Base-by-base conservation (phyloP, 2,329 filamentous ascomycete genomes). In the Ascochyta rabiei region DNA sequence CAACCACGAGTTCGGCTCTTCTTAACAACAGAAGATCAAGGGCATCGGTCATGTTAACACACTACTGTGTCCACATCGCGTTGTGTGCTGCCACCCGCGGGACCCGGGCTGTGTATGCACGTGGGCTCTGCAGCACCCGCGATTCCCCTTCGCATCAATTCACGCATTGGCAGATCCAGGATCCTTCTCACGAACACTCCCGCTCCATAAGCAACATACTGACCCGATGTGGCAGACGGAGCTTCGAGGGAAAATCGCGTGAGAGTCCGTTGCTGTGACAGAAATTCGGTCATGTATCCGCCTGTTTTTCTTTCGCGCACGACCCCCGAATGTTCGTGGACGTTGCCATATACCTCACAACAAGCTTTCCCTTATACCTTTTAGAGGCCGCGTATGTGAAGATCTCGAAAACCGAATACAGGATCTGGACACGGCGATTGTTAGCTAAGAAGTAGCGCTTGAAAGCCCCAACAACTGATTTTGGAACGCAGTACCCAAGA, bases 401-500 rank as follows among this genome's bases (percentile, higher is more conserved):
- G 9, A 19, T 6, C 8, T 23, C 18, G 24, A 18, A 34, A 38
- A 34, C 52, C 52, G 42, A 42, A 50, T 50, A 55, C 52, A 50
- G 52, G 30, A 42, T 50, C 37, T 42, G 42, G 46, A 55, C 37
- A 19, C 46, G 30, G 41, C 42, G 50, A 49, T 31, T 23, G 28
- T 21, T 28, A 43, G 19, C 34, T 37, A 38, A 16, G 46, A 42
- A 42, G 42, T 37, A 46, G 40, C 37, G 47, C 30, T 37, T 12
- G 9, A 18, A 23, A 53, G 46, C 43, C 42, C 48, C 38, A 38
- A 40, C 40, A 39, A 26, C 43, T 48, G 39, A 26, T 45, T 47
- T 51, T 46, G 48, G 46, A 52, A 59, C 55, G 42, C 45, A 48
- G 45, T 37, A 45, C 53, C 42, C 34, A 46, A 19, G 23, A 21